Evolutionary conservation across 2,329 filamentous ascomycete genomes (phyloP), one percentile per base, ranked within the genome.

Genomic region (Paramyrothecium roridum): DNA sequence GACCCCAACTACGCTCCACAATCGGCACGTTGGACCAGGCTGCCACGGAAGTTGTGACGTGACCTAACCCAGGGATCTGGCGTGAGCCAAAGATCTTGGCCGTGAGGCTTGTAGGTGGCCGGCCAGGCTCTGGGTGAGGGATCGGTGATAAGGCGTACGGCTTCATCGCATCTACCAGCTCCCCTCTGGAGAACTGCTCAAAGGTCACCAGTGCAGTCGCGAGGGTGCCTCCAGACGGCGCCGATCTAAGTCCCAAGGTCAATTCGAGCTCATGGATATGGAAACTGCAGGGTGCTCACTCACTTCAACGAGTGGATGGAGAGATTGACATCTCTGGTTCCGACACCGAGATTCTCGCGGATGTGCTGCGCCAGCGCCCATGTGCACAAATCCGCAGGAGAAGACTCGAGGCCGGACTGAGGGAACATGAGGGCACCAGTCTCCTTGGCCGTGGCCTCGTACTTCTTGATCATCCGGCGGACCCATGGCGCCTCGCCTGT

Each of bases 161-260:
- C 22, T 69, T 66, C 53, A 73, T 67, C 2, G 80, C 71, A 3
- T 70, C 72, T 16, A 64, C 65, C 7, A 87, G 60, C 52, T 86
- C 73, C 50, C 74, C 70, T 19, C 82, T 52, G 21, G 73, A 71
- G 63, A 80, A 85, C 48, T 70, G 68, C 23, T 87, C 84, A 55
- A 85, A 76, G 21, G 85, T 60, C 49, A 68, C 80, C 16, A 97
- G 70, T 3, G 86, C 75, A 0, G 91, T 92, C 34, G 83, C 79
- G 4, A 93, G 72, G 2, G 89, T 87, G 49, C 86, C 86, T n/a
- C 86, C 86, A 1, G 85, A 88, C 3, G 83, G 80, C 1, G 71
- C 63, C 54, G 63, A 59, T 26, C 66, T 69, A 40, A 17, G 34
- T 30, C 21, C 10, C 26, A 66, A 40, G 64, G 57, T 20, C 21